Evolutionary conservation across 345 rosid genomes (phyloP).

Genomic region (Abelmoschus esculentus): DNA sequence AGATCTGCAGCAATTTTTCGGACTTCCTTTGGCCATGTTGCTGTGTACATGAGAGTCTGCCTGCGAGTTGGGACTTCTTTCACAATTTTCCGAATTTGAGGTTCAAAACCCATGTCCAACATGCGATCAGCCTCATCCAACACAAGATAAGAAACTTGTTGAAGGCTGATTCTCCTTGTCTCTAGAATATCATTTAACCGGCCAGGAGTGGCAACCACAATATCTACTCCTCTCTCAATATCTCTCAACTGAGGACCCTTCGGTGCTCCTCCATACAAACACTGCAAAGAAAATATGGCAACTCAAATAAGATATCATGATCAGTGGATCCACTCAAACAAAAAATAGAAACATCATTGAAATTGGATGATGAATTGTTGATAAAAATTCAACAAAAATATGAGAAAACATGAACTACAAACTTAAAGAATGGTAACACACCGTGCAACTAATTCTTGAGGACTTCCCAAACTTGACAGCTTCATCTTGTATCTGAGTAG

Average conservation of each 20-base stretch:
- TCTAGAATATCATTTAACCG: conserved; percentile 96
- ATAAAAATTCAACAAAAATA: too few species aligned
- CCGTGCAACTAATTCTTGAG: conserved; percentile 80
- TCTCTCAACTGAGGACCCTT: conserved; percentile 93
- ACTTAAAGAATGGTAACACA: conserved; percentile 23
- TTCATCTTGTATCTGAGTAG: conserved; percentile 91
- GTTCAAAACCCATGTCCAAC: conserved; percentile 99
- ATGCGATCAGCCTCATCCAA: conserved; percentile 98
- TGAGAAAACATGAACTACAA: too few species aligned
- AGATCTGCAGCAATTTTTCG: too few species aligned
- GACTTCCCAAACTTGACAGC: conserved; percentile 90
- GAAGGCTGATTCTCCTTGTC: conserved; percentile 82
- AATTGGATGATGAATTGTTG: too few species aligned
- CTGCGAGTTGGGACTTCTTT: conserved; percentile 86
- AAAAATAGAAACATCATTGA: not conserved
- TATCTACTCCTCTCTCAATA: conserved; percentile 79
- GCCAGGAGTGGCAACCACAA: conserved; percentile 99
- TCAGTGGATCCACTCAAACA: not conserved
- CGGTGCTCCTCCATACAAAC: conserved; percentile 98
- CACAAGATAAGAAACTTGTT: conserved; percentile 87
- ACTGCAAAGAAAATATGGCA: conserved; percentile 30
- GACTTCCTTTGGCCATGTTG: too few species aligned
- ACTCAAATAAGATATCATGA: conserved; percentile 4
- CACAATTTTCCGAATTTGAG: conserved; percentile 92
- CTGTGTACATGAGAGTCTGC: conserved; percentile 55